Evolutionary conservation across 257 asterid genomes (phyloP).

Genomic region (Penstemon barbatus): DNA sequence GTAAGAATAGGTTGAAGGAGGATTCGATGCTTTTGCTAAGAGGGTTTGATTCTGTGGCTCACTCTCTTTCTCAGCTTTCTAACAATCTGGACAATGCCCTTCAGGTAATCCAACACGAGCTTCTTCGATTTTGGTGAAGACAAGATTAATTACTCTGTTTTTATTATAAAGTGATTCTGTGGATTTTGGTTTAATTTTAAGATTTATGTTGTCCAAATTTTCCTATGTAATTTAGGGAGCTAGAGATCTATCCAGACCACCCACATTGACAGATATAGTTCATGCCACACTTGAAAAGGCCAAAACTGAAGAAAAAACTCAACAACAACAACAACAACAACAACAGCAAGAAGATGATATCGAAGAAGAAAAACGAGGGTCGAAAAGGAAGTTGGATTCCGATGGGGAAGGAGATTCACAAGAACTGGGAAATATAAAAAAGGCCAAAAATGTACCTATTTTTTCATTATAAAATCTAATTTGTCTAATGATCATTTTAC

Average conservation of each 20-base stretch:
- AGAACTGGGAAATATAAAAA: constrained; percentile 60
- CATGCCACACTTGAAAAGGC: constrained; percentile 55
- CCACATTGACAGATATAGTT: constrained; percentile 65
- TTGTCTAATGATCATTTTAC: background rate
- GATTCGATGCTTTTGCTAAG: constrained; percentile 50
- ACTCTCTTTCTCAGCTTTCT: constrained; percentile 73
- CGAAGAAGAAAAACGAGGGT: constrained; percentile 48
- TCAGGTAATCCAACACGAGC: constrained; percentile 47
- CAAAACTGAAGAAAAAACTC: constrained; percentile 33
- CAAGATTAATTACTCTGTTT: no score
- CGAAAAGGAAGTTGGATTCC: constrained; percentile 69
- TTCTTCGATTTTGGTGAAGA: no score
- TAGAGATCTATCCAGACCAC: constrained; percentile 64
- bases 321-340: constrained; percentile 4
- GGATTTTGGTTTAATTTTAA: background rate
- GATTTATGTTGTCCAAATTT: background rate
- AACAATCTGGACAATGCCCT: constrained; percentile 69
- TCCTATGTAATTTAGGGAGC: constrained; percentile 60
- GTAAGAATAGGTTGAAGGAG: constrained; percentile 44
- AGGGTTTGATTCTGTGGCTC: constrained; percentile 72
- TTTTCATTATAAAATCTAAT: background rate
- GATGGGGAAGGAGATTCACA: constrained; percentile 36
- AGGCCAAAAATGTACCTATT: constrained; percentile 74
- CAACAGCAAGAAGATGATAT: constrained; percentile 30
- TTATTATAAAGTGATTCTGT: background rate